Conservation (phyloP, 805 yeast genomes). For the Yamadazyma ubonensis region DNA sequence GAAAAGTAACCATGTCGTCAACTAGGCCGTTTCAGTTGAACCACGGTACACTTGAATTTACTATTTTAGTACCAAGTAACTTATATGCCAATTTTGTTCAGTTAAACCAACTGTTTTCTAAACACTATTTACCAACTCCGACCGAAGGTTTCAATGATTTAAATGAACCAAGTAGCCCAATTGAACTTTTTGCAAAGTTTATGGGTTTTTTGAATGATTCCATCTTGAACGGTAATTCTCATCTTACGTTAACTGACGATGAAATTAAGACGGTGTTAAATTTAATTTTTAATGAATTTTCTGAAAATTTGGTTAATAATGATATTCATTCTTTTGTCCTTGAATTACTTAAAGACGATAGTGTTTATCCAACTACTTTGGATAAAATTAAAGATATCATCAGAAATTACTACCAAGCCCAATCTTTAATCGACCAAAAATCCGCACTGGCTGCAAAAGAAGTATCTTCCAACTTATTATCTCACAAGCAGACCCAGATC, state of each 20-base stretch:
- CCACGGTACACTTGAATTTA: constrained; percentile 87
- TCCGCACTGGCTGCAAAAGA: background rate
- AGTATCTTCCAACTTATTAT: constrained; percentile 7
- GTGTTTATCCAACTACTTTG: constrained; percentile 60
- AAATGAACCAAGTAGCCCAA: constrained; percentile 82
- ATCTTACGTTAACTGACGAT: constrained; percentile 41
- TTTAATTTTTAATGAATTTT: constrained; percentile 77
- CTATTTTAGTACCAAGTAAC: constrained; percentile 80
- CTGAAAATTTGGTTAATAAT: constrained; percentile 55
- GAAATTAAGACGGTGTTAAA: constrained; percentile 69
- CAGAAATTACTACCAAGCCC: constrained; percentile 64
- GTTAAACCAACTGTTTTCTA: constrained; percentile 80
- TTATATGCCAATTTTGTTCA: constrained; percentile 80
- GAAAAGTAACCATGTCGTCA: constrained; percentile 9
- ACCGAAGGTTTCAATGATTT: constrained; percentile 86
- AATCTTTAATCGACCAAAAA: constrained; percentile 13
- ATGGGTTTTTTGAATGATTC: constrained; percentile 57
- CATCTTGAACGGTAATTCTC: constrained; percentile 1
- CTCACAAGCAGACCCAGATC: constrained; percentile 50
- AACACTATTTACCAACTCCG: constrained; percentile 63
- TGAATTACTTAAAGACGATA: constrained; percentile 49
- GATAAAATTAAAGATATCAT: constrained; percentile 72
- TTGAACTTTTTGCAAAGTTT: constrained; percentile 81
- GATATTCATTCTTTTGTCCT: constrained; percentile 93
- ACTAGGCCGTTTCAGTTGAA: constrained; percentile 66